phyloP scores from a whole-genome alignment of 164 flowering plant genomes.

The Kingdonia uniflora region DNA sequence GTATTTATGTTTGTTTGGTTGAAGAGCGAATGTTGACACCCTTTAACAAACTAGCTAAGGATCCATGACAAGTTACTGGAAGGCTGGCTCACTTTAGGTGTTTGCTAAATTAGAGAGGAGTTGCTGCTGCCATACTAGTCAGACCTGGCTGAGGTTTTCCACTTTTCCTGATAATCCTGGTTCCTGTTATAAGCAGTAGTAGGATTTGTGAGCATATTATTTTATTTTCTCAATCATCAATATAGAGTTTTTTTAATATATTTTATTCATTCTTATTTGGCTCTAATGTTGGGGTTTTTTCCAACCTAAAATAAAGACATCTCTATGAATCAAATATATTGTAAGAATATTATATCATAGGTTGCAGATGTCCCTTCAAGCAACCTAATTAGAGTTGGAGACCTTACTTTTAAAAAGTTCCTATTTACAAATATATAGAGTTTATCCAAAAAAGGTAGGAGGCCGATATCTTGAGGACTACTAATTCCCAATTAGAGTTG shows the following conservation, averaged over 20 bases:
- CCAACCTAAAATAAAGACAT: not conserved
- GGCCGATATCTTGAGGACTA: too few species aligned
- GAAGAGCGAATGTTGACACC: constrained; percentile 77
- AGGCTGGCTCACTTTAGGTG: constrained; percentile 74
- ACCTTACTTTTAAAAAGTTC: too few species aligned
- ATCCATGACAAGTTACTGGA: constrained; percentile 37
- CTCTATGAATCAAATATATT: not conserved
- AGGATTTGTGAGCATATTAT: not conserved
- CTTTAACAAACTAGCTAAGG: constrained; percentile 45
- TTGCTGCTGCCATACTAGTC: constrained; percentile 63
- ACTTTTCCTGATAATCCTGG: constrained; percentile 69
- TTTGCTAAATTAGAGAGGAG: constrained; percentile 75
- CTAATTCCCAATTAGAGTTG: too few species aligned
- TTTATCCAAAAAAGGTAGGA: too few species aligned
- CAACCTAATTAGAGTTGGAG: too few species aligned
- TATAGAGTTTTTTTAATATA: too few species aligned
- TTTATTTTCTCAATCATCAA: not conserved
- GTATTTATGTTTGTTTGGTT: constrained; percentile 2
- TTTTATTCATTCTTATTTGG: not conserved
- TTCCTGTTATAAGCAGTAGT: constrained; percentile 57
- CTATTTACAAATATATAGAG: too few species aligned
- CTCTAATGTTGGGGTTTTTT: not conserved
- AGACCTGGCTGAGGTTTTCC: constrained; percentile 47
- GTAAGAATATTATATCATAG: not conserved
- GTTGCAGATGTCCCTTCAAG: too few species aligned